These are phyloP conservation scores for Paramecium sexaurelia DNA, from an alignment of 73 alveolate genomes.

Conservation along the genomic window DNA sequence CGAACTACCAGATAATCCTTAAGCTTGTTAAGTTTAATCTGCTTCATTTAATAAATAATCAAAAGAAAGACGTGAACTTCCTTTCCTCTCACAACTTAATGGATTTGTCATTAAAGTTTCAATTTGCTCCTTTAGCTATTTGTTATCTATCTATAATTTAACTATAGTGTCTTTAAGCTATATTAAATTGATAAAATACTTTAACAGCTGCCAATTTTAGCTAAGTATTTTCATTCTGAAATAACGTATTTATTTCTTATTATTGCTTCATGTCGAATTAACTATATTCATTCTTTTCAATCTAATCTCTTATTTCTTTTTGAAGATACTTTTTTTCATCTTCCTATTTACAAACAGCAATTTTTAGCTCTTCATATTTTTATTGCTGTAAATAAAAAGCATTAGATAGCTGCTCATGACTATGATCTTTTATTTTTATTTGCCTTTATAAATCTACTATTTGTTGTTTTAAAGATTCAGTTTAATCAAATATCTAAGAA, in stretches of 20 bases:
- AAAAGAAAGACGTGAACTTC: not conserved
- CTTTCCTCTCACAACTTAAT: not conserved
- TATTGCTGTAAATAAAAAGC: not conserved
- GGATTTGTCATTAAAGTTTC: not conserved
- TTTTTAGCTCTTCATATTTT: not conserved
- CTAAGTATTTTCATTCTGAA: constrained; percentile 8
- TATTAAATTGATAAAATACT: not conserved
- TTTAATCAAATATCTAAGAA: not conserved
- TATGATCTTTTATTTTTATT: constrained; percentile 1
- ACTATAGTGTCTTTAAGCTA: not conserved
- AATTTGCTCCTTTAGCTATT: not conserved
- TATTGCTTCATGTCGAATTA: not conserved
- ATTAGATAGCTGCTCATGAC: not conserved
- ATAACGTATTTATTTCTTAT: constrained; percentile 30
- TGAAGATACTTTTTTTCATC: not conserved
- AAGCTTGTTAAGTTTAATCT: not conserved
- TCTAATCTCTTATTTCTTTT: not conserved
- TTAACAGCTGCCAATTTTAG: not conserved
- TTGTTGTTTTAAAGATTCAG: not conserved
- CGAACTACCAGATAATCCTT: not conserved
- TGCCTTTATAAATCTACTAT: not conserved
- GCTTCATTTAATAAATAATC: not conserved
- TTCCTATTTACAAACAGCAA: not conserved
- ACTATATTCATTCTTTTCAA: not conserved
- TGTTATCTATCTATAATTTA: not conserved